Base-by-base conservation (phyloP, 2,329 filamentous ascomycete species). In the Aureobasidium subglaciale region DNA sequence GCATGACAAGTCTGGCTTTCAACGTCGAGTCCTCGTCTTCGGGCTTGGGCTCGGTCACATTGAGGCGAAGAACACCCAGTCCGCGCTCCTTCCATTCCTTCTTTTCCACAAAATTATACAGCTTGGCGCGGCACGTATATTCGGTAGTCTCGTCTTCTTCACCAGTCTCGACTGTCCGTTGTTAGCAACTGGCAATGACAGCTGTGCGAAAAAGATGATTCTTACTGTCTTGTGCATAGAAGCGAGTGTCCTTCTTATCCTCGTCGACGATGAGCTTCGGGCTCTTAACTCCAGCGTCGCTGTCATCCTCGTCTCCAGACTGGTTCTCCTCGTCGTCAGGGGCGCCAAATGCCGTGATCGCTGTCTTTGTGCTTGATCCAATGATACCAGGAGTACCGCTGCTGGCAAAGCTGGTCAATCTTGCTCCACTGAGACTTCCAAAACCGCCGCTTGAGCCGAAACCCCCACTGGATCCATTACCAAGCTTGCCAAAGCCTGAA, bases 81-180 rank as follows among this genome's bases (percentile, higher is more conserved):
- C 91, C 91, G 52, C 91, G 84, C 72, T 97, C 92, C 70, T 92
- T 92, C 92, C 92, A 97, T 43, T 84, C 84, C 55, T 81, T 81
- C 61, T 71, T 72, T 20, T 52, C 53, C 61, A 87, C 83, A 64
- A 93, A 87, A 57, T 86, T 81, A 73, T 89, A 97, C 57, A 97
- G 81, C 70, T 95, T 95, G 18, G 89, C 87, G 61, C 91, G 85
- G 58, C 87, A 83, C 41, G 83, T 80, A 66, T 92, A 81, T 46
- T 89, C 73, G 1, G 87, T 92, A 18, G 78, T 78, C 69, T 97
- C 92, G 46, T 84, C 84, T 64, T 90, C 84, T 71, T 97, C 92
- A 56, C 92, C 92, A 50, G 93, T 92, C 67, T 95, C 87, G 38
- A 92, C 81, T 91, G 63, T 7, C 11, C 4, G 20, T 41, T 18